Base-by-base conservation (phyloP, 1,284 basidiomycete species). In the Kwoniella shivajii region DNA sequence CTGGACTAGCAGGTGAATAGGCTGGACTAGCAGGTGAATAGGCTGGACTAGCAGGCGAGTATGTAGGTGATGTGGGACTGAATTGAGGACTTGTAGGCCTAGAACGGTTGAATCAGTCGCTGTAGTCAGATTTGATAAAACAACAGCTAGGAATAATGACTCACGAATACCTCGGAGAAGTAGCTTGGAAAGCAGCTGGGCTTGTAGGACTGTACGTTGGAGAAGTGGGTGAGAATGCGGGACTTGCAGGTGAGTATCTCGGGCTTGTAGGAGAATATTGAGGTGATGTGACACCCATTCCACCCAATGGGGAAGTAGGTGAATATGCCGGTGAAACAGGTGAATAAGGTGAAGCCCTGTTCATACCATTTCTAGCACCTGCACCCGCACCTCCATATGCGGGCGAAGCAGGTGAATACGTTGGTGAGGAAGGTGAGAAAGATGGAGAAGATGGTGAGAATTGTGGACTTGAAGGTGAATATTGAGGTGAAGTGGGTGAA, bases 11-110 rank as follows among this genome's bases (percentile, higher is more conserved):
- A 6, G 73, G 72, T 22, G 67, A 70, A 56, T 71, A 73, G 16
- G 60, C 54, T 24, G 72, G 73, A 70, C 78, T 90, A 85, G 75
- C 68, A 11, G 77, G 77, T 11, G 71, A 92, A 77, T 92, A 94
- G 81, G 88, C 89, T 45, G 92, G 92, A 41, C 89, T 91, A 1
- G 90, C 83, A 0, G 90, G 90, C 1, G 89, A 91, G 45, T 86
- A 85, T 1, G 64, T 60, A 22, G 77, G 75, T 22, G 71, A 73
- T 5, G 73, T 73, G 7, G 77, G 76, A 18, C 61, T 63, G 63
- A 59, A 71, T 50, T 61, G 57, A 2, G 69, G 71, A 41, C 57
- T 61, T 6, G 69, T 63, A 9, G 72, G 68, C n/a, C n/a, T n/a
- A n/a, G n/a, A n/a, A n/a, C 44, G 31, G 22, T 20, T 5, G n/a